phyloP scores from a whole-genome alignment of 1,139 yeast species.

The Debaryomyces robertsiae region DNA sequence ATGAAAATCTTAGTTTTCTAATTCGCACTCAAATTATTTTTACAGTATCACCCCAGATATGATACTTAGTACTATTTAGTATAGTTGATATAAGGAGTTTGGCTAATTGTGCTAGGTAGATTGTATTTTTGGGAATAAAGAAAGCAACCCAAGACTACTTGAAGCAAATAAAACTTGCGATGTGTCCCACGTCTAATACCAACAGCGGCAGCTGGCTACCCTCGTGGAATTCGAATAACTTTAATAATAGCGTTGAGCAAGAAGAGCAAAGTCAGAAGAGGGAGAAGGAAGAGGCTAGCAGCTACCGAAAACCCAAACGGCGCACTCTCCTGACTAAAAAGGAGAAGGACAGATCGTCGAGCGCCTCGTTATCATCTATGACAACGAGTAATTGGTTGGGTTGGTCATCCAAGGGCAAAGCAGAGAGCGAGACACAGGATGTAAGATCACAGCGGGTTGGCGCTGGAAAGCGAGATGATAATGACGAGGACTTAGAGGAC shows the following conservation, averaged over 20 bases:
- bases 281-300: background rate
- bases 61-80: no score
- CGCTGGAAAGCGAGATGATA: slow-evolving; percentile 6
- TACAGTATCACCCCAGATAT: no score
- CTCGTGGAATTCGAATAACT: slow-evolving; percentile 11
- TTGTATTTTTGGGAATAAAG: no score
- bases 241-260: background rate
- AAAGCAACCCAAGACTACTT: no score
- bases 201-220: slow-evolving; percentile 14
- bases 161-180: background rate
- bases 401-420: slow-evolving; percentile 18
- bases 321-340: background rate
- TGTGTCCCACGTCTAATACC: slow-evolving; percentile 10
- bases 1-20: background rate
- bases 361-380: slow-evolving; percentile 24
- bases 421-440: slow-evolving; percentile 1
- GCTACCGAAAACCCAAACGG: background rate
- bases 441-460: background rate
- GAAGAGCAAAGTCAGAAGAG: background rate
- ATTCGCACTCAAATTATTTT: background rate
- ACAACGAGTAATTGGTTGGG: slow-evolving; percentile 25
- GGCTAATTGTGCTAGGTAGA: no score
- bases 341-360: slow-evolving; percentile 1
- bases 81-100: no score
- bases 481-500: slow-evolving; percentile 10